Conservation (phyloP, 148 eudicot genomes). For the Agrostemma githago region DNA sequence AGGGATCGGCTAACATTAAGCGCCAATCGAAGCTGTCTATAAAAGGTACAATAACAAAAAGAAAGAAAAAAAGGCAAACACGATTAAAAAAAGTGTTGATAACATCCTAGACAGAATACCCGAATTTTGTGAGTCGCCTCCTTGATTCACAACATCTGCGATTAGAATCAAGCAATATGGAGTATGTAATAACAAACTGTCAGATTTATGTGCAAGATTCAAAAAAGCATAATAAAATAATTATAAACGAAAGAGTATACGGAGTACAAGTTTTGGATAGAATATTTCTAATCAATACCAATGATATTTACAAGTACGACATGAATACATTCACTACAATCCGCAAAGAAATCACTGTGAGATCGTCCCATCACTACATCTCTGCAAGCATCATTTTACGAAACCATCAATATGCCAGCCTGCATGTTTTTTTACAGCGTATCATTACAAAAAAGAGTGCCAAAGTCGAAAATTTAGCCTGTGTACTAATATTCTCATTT, state of each 20-base stretch:
- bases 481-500: background rate
- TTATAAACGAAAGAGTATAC: background rate
- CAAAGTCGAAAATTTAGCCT: background rate
- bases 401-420: conserved; percentile 36
- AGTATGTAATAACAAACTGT: background rate
- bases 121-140: background rate
- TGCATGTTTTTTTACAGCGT: conserved; percentile 18
- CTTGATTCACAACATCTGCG: conserved; percentile 3
- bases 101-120: background rate
- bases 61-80: background rate
- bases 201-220: background rate
- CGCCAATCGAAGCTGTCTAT: background rate
- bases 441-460: conserved; percentile 9
- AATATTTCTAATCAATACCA: background rate
- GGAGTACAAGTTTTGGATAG: background rate
- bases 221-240: background rate
- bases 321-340: background rate
- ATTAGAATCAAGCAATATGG: background rate
- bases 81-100: conserved; percentile 3
- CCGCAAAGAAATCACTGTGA: conserved; percentile 10
- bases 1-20: background rate
- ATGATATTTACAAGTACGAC: background rate
- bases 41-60: background rate
- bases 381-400: conserved; percentile 9
- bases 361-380: background rate